Evolutionary conservation across 129 eudicot species (phyloP).

Genomic region (Flaveria sonorensis): DNA sequence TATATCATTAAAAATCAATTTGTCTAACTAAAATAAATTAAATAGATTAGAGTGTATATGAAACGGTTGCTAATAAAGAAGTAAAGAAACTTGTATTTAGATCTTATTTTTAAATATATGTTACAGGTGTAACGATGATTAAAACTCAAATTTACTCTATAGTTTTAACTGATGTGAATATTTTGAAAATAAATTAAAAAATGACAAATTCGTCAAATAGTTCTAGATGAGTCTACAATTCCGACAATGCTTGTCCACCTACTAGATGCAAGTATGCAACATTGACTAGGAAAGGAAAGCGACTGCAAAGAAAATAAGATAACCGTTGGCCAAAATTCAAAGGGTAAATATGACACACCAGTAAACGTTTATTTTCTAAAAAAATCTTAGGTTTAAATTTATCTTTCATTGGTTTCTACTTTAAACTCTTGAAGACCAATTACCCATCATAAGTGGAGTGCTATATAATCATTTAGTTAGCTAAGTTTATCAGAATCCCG

Average conservation of each 20-base stretch:
- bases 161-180: background rate
- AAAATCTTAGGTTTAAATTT: no score
- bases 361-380: no score
- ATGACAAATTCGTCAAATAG: constrained; percentile 23
- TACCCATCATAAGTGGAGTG: no score
- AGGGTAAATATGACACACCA: background rate
- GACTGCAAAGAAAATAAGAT: constrained; percentile 15
- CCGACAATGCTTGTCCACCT: constrained; percentile 20
- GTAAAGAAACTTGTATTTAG: background rate
- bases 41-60: no score
- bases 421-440: no score
- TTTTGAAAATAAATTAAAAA: background rate
- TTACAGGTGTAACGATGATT: background rate
- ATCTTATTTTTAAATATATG: background rate
- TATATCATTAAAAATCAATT: no score
- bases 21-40: no score
- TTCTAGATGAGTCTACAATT: constrained; percentile 20
- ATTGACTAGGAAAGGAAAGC: constrained; percentile 33
- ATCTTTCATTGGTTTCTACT: no score
- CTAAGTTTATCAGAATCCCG: no score
- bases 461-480: no score
- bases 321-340: background rate
- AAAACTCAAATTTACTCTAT: background rate
- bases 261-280: constrained; percentile 13
- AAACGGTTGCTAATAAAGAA: background rate